Percentiles rank a stretch among this genome's conserved stretches.
These are phyloP conservation scores for Austroboletus novae-zelandiae DNA, from an alignment of 1,284 basidiomycete genomes.

Conservation along the genomic window DNA sequence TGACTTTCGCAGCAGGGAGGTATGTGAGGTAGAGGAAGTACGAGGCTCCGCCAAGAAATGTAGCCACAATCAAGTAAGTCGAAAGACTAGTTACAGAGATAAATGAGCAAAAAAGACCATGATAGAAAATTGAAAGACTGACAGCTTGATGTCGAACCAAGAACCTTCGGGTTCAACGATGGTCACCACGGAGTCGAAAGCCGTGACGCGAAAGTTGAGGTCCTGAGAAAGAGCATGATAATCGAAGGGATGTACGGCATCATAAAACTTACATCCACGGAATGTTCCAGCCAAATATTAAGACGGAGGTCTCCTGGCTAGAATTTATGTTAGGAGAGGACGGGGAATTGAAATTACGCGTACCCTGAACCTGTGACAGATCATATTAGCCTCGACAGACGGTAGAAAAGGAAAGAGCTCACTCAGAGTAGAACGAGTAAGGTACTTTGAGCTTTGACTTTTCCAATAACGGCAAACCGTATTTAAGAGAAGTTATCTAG, in stretches of 20 bases:
- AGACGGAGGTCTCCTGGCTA: slow-evolving; percentile 79
- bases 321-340: slow-evolving; percentile 6
- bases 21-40: slow-evolving; percentile 73
- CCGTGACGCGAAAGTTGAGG: slow-evolving; percentile 59
- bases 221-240: slow-evolving; percentile 37
- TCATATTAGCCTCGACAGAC: slow-evolving; percentile 12
- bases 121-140: slow-evolving; percentile 27
- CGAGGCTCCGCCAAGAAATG: slow-evolving; percentile 59
- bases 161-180: slow-evolving; percentile 81
- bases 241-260: slow-evolving; percentile 4
- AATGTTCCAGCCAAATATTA: slow-evolving; percentile 76
- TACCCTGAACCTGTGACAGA: slow-evolving; percentile 61
- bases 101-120: slow-evolving; percentile 3
- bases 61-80: slow-evolving; percentile 74
- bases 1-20: slow-evolving; percentile 51
- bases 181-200: slow-evolving; percentile 77
- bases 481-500: slow-evolving; percentile 64
- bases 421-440: slow-evolving; percentile 84
- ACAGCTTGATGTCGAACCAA: slow-evolving; percentile 82
- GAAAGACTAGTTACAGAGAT: slow-evolving; percentile 52
- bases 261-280: slow-evolving; percentile 51
- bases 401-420: slow-evolving; percentile 34
- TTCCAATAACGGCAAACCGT: slow-evolving; percentile 58
- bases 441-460: slow-evolving; percentile 71
- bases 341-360: not conserved